Percentiles rank a stretch among this genome's conserved stretches.
These are phyloP conservation scores for Trichoderma simmonsii DNA, from an alignment of 2,329 filamentous ascomycete genomes.

Conservation along the genomic window DNA sequence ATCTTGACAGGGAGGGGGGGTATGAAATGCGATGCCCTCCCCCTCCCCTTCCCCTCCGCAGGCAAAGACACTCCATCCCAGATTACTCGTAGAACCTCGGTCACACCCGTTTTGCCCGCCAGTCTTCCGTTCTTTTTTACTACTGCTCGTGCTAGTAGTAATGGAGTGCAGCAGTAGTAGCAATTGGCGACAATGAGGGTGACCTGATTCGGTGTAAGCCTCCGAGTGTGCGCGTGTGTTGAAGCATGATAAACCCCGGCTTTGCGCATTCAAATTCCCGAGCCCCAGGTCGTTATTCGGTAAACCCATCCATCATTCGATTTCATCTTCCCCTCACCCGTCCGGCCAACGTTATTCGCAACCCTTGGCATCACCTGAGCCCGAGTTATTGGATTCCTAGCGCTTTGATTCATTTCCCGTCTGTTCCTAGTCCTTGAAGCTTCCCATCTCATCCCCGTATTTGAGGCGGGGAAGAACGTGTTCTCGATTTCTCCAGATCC, in stretches of 20 bases:
- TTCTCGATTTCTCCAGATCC: conserved; percentile 17
- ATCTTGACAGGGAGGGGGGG: background rate
- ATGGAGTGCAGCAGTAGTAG: background rate
- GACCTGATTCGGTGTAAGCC: conserved; percentile 18
- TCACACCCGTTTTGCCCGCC: conserved; percentile 9
- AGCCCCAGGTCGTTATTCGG: background rate
- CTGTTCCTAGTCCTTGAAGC: background rate
- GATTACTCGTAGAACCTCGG: conserved; percentile 4
- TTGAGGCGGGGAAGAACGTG: conserved; percentile 19
- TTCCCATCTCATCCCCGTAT: conserved; percentile 13
- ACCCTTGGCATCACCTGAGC: conserved; percentile 10
- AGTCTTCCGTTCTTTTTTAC: background rate
- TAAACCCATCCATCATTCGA: conserved; percentile 4
- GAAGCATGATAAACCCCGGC: background rate
- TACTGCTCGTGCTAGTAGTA: background rate
- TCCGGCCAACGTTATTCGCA: background rate
- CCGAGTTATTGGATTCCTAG: background rate
- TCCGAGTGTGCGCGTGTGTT: conserved; percentile 7
- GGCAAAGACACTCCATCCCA: background rate
- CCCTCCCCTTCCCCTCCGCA: background rate
- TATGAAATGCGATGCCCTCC: background rate
- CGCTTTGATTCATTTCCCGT: background rate
- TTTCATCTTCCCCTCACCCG: conserved; percentile 14
- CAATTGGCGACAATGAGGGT: background rate
- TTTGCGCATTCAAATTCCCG: background rate